Conservation (phyloP, 805 yeast genomes). For the Kuraishia molischiana region DNA sequence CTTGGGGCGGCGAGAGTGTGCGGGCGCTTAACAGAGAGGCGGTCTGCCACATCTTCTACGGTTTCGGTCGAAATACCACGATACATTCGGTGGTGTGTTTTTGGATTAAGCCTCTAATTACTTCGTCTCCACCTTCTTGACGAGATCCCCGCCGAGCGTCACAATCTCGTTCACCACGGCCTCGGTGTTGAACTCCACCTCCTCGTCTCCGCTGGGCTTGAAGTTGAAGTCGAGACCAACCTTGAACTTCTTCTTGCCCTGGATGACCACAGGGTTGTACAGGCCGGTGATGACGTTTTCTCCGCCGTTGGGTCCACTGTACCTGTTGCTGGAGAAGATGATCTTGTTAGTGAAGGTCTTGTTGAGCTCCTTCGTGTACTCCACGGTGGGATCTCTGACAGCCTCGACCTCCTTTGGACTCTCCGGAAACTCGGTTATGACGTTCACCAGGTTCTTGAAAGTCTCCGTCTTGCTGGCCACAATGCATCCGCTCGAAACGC, state of each 20-base stretch:
- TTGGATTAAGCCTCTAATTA: too few relatives aligned
- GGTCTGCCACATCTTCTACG: too few relatives aligned
- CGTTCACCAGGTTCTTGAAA: constrained; percentile 51
- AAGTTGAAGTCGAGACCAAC: constrained; percentile 72
- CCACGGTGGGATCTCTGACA: constrained; percentile 48
- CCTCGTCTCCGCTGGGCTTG: constrained; percentile 39
- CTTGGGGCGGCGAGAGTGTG: too few relatives aligned
- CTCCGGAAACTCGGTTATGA: constrained; percentile 31
- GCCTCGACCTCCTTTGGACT: constrained; percentile 9
- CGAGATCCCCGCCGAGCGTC: constrained; percentile 58
- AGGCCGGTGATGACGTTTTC: constrained; percentile 66
- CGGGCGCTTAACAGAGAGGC: too few relatives aligned
- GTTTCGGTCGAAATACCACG: too few relatives aligned
- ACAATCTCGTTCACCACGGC: constrained; percentile 68
- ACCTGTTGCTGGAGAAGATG: constrained; percentile 56
- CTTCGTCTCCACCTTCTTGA: constrained; percentile 23
- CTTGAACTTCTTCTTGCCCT: constrained; percentile 52
- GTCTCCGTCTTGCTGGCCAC: constrained; percentile 46
- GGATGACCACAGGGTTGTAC: constrained; percentile 52
- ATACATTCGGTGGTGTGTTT: too few relatives aligned
- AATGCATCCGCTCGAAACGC: constrained; percentile 19
- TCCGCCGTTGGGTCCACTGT: constrained; percentile 44
- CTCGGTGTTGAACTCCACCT: constrained; percentile 56
- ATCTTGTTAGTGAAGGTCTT: constrained; percentile 56
- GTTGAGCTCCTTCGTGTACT: constrained; percentile 49